These are phyloP conservation scores for Zanthoxylum bungeanum DNA, from an alignment of 345 rosid genomes.

Conservation along the genomic window DNA sequence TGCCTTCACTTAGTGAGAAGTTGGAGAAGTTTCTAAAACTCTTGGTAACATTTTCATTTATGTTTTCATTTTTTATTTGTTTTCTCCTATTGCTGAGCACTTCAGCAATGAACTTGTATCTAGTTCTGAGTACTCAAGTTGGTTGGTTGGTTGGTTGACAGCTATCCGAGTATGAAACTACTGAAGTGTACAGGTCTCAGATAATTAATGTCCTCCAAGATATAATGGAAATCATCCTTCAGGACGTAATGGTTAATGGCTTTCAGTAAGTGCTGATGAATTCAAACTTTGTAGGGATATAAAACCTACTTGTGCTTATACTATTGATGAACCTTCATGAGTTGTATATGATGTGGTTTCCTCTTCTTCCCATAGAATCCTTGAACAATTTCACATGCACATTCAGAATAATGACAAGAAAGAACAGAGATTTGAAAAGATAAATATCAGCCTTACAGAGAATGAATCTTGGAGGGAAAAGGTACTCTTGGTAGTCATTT, in stretches of 20 bases:
- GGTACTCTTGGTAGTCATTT: slow-evolving; percentile 38
- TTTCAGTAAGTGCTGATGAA: slow-evolving; percentile 56
- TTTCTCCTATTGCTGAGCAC: slow-evolving; percentile 8
- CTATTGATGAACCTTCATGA: slow-evolving; percentile 7
- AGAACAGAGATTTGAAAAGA: slow-evolving; percentile 77
- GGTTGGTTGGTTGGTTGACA: slow-evolving; percentile 34
- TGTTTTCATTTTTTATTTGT: slow-evolving; percentile 2
- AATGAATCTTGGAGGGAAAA: slow-evolving; percentile 57
- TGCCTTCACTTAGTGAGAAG: slow-evolving; percentile 73
- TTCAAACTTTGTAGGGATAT: slow-evolving; percentile 9
- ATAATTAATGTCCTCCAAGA: slow-evolving; percentile 89
- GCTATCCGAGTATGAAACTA: slow-evolving; percentile 40
- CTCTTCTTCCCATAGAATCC: slow-evolving; percentile 43
- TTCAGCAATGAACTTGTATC: not conserved
- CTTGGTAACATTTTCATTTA: slow-evolving; percentile 49
- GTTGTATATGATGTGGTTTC: slow-evolving; percentile 20
- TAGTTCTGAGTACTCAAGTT: slow-evolving; percentile 2
- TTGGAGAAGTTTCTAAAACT: slow-evolving; percentile 66
- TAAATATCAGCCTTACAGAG: slow-evolving; percentile 29
- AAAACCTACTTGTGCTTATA: slow-evolving; percentile 6
- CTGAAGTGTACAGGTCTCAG: slow-evolving; percentile 50
- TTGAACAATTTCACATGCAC: slow-evolving; percentile 39
- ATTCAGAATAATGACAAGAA: slow-evolving; percentile 25
- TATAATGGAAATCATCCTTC: slow-evolving; percentile 77
- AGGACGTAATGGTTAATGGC: slow-evolving; percentile 74